These are phyloP conservation scores for Ampelocalamus luodianensis DNA, from an alignment of 176 grass and related monocot species.

Conservation along the genomic window DNA sequence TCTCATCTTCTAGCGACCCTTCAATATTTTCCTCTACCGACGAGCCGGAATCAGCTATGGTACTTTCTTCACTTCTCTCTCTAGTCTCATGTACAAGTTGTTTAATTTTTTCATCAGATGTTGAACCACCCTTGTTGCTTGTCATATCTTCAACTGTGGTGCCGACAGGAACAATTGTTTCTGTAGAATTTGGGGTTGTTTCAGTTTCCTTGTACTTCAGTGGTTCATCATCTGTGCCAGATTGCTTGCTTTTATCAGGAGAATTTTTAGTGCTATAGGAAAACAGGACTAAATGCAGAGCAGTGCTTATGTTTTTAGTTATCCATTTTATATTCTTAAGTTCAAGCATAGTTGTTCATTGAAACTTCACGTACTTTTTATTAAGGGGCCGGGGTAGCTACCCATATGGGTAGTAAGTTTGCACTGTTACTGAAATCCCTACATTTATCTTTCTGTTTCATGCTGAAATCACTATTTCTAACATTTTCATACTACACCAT, in stretches of 20 bases:
- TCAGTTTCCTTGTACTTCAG: conserved; percentile 28
- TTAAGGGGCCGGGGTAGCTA: neutral
- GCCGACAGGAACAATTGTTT: neutral
- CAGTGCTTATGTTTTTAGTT: neutral
- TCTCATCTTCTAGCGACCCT: conserved; percentile 30
- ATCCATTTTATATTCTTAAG: conserved; percentile 26
- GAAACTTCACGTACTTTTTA: neutral
- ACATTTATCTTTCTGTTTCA: conserved; percentile 12
- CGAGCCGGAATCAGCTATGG: neutral
- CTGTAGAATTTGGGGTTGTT: conserved; percentile 8
- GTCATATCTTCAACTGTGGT: conserved; percentile 22
- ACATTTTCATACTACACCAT: neutral
- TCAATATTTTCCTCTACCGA: conserved; percentile 32
- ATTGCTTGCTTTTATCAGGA: conserved; percentile 30
- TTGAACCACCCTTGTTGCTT: conserved; percentile 41
- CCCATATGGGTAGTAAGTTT: neutral
- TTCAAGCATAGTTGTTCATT: conserved; percentile 23
- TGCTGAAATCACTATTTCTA: conserved; percentile 2
- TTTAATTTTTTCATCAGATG: conserved; percentile 19
- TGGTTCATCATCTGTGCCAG: conserved; percentile 35
- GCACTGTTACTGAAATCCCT: neutral
- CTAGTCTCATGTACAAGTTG: neutral
- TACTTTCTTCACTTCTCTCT: conserved; percentile 28
- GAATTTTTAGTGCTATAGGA: neutral
- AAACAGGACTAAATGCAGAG: conserved; percentile 12